Evolutionary conservation across 345 rosid genomes (phyloP).

Genomic region (Mallotus nudiflorus): DNA sequence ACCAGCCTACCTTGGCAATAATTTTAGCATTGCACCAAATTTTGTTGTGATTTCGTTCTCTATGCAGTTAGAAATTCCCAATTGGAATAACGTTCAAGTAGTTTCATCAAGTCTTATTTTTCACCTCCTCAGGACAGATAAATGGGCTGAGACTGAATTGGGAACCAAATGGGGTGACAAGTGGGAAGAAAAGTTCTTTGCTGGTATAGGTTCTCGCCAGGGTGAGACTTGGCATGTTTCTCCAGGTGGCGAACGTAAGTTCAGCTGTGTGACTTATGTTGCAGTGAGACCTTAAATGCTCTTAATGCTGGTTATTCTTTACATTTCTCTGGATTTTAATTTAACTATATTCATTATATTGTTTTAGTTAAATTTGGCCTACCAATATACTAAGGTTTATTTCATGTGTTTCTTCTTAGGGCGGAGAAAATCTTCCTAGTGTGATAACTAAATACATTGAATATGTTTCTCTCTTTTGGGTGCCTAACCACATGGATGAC

Average conservation of each 20-base stretch:
- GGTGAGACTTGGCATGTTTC: conserved; percentile 99
- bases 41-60: not conserved
- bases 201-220: conserved; percentile 94
- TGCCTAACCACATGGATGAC: not conserved
- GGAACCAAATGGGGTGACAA: conserved; percentile 99
- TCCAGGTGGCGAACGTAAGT: conserved; percentile 74
- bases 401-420: not conserved
- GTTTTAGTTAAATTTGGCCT: not conserved
- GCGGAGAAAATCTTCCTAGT: not conserved
- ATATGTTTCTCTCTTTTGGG: no score
- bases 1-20: not conserved
- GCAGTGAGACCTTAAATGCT: no score
- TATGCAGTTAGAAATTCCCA: not conserved
- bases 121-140: conserved; percentile 87
- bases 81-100: not conserved
- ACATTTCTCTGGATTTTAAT: not conserved
- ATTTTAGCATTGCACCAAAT: conserved; percentile 7
- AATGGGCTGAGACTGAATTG: conserved; percentile 99
- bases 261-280: conserved; percentile 13
- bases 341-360: not conserved
- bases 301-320: not conserved
- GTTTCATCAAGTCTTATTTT: conserved; percentile 19
- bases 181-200: conserved; percentile 98
- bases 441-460: no score
- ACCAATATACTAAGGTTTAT: not conserved